phyloP scores from a whole-genome alignment of 2,329 filamentous ascomycete species.

The Calonectria pauciramosa region DNA sequence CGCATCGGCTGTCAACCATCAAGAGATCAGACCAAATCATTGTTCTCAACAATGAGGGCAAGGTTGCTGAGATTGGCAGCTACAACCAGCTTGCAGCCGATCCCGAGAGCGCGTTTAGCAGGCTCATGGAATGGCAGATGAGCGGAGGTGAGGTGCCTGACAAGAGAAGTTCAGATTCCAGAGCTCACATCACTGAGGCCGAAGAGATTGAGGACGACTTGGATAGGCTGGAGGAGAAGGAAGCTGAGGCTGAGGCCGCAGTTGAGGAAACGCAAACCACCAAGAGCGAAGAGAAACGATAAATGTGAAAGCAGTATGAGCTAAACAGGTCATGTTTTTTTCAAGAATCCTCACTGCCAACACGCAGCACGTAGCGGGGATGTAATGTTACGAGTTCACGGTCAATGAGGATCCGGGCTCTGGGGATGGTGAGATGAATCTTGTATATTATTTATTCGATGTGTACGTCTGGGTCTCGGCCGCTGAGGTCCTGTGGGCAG shows the following conservation, averaged over 20 bases:
- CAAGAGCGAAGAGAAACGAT: constrained; percentile 36
- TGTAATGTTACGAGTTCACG: constrained; percentile 35
- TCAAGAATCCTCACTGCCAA: neutral
- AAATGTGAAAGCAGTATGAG: constrained; percentile 27
- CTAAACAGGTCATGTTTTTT: constrained; percentile 20
- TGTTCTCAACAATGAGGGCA: constrained; percentile 87
- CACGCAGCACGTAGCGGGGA: constrained; percentile 19
- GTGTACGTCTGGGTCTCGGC: constrained; percentile 43
- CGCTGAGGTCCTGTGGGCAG: constrained; percentile 32
- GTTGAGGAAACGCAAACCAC: constrained; percentile 37
- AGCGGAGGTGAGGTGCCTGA: constrained; percentile 79
- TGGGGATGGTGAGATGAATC: constrained; percentile 38
- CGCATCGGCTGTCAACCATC: constrained; percentile 95
- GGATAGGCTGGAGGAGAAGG: constrained; percentile 55
- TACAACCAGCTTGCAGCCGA: constrained; percentile 83
- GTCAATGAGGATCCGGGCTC: constrained; percentile 11
- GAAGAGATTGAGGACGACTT: constrained; percentile 67
- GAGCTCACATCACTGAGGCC: constrained; percentile 61
- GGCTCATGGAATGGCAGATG: constrained; percentile 99
- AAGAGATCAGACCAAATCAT: constrained; percentile 96
- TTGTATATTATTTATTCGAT: constrained; percentile 48
- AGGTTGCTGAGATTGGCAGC: constrained; percentile 90
- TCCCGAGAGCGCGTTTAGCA: constrained; percentile 87
- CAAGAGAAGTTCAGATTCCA: constrained; percentile 50
- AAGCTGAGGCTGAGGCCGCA: constrained; percentile 45